Conservation (phyloP, 164 flowering plant species). For the Cinnamomum micranthum region DNA sequence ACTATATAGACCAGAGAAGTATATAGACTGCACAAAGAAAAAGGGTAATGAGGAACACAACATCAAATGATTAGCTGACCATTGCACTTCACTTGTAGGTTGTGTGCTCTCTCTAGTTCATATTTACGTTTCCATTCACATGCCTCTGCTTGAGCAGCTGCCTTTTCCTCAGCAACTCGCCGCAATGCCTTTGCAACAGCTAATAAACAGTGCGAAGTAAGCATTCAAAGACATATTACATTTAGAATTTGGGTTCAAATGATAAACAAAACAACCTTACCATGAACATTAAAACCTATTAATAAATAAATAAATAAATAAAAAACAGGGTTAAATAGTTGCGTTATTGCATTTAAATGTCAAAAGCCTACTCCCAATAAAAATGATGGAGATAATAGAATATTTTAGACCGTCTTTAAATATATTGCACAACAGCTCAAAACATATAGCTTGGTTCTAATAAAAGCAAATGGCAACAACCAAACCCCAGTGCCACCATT, state of each 20-base stretch:
- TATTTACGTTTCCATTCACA: slow-evolving; percentile 98
- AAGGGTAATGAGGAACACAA: neutral
- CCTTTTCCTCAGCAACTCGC: slow-evolving; percentile 86
- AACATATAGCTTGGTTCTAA: too few relatives aligned
- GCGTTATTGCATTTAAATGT: neutral
- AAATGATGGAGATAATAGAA: too few relatives aligned
- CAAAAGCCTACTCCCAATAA: neutral
- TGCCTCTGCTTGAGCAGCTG: slow-evolving; percentile 97
- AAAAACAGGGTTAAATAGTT: neutral
- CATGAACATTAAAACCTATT: neutral
- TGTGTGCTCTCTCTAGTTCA: slow-evolving; percentile 70
- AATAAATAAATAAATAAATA: neutral
- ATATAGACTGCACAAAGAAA: neutral
- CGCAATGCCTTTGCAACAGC: slow-evolving; percentile 94
- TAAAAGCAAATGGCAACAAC: too few relatives aligned
- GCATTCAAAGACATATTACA: too few relatives aligned
- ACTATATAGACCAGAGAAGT: neutral
- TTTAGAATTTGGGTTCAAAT: neutral
- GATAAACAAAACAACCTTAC: neutral
- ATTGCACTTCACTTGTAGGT: slow-evolving; percentile 48
- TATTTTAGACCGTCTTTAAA: too few relatives aligned
- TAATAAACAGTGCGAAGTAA: slow-evolving; percentile 22
- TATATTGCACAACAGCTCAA: too few relatives aligned
- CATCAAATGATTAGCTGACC: slow-evolving; percentile 36
- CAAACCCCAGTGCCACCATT: too few relatives aligned